A percentile compares a stretch with the other conserved stretches of the same genome.
These are phyloP conservation scores for Leccinum subgranulosum DNA, from an alignment of 768 basidiomycete species.

Conservation along the genomic window DNA sequence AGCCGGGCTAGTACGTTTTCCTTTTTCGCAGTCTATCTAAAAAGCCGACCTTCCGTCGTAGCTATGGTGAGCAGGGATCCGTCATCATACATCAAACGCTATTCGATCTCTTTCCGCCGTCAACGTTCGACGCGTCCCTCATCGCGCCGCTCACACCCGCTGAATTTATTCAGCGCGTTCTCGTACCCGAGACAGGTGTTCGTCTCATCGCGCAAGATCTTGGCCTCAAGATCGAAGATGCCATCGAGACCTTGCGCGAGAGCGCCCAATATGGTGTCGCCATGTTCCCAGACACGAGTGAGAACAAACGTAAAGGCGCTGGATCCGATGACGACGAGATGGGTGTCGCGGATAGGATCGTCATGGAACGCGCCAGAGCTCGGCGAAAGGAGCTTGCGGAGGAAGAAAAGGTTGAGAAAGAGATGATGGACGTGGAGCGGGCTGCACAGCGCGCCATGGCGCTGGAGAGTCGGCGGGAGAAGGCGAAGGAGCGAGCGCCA, in stretches of 20 bases:
- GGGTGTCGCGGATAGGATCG: conserved; percentile 38
- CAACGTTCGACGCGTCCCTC: conserved; percentile 48
- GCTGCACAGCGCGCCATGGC: conserved; percentile 23
- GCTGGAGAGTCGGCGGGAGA: conserved; percentile 15
- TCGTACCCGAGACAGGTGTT: conserved; percentile 87
- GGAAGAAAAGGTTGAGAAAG: conserved; percentile 36
- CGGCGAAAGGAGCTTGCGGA: conserved; percentile 41
- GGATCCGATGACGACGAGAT: conserved; percentile 33
- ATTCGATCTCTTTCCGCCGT: conserved; percentile 69
- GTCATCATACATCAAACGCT: conserved; percentile 78
- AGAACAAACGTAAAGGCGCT: conserved; percentile 29
- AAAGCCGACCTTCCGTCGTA: conserved; percentile 26
- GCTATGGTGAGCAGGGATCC: conserved; percentile 85
- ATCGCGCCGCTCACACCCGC: conserved; percentile 65
- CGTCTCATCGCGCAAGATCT: conserved; percentile 82
- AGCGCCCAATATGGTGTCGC: conserved; percentile 82
- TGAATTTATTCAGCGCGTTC: conserved; percentile 77
- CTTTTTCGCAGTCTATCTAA: neutral
- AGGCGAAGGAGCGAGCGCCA: conserved; percentile 22
- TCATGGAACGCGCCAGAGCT: conserved; percentile 41
- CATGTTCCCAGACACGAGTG: conserved; percentile 64
- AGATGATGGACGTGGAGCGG: conserved; percentile 21
- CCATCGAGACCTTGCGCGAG: conserved; percentile 61
- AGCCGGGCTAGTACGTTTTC: conserved; percentile 83
- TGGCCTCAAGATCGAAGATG: conserved; percentile 42